phyloP scores from a whole-genome alignment of 2,329 filamentous ascomycete genomes.

The Macrophomina tecta region DNA sequence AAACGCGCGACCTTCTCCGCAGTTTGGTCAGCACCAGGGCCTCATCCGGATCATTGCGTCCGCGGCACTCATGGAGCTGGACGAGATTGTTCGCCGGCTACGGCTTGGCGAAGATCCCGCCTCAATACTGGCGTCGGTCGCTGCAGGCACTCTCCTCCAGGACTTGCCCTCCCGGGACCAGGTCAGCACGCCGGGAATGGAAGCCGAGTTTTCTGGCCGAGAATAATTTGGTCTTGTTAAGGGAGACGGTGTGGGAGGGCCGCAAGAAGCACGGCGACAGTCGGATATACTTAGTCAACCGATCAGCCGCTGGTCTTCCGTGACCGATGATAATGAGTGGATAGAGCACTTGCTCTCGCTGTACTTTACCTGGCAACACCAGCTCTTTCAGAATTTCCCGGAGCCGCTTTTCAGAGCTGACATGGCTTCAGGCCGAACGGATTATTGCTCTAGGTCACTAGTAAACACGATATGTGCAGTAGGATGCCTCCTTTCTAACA shows the following conservation, averaged over 20 bases:
- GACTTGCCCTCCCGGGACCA: constrained; percentile 16
- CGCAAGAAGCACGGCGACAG: not conserved
- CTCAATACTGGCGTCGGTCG: constrained; percentile 25
- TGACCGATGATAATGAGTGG: constrained; percentile 29
- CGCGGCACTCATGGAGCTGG: constrained; percentile 27
- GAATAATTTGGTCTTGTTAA: constrained; percentile 31
- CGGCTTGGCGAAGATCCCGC: constrained; percentile 26
- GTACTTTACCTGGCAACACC: constrained; percentile 34
- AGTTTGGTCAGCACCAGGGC: constrained; percentile 21
- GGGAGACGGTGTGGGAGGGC: constrained; percentile 4
- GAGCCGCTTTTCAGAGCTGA: constrained; percentile 33
- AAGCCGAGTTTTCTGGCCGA: constrained; percentile 30
- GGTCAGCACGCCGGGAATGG: constrained; percentile 27
- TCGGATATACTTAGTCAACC: constrained; percentile 7
- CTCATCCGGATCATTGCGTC: constrained; percentile 27
- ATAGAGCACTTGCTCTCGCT: constrained; percentile 31
- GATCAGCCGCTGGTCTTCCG: constrained; percentile 31
- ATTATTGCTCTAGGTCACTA: constrained; percentile 32
- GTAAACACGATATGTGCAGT: constrained; percentile 33
- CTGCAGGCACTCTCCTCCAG: constrained; percentile 23
- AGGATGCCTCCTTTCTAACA: constrained; percentile 30
- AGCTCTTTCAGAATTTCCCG: constrained; percentile 33
- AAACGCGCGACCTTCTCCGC: not conserved
- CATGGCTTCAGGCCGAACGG: constrained; percentile 25
- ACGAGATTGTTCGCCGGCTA: constrained; percentile 33